phyloP scores from a whole-genome alignment of 2,329 filamentous ascomycete species.

The Fusarium napiforme region DNA sequence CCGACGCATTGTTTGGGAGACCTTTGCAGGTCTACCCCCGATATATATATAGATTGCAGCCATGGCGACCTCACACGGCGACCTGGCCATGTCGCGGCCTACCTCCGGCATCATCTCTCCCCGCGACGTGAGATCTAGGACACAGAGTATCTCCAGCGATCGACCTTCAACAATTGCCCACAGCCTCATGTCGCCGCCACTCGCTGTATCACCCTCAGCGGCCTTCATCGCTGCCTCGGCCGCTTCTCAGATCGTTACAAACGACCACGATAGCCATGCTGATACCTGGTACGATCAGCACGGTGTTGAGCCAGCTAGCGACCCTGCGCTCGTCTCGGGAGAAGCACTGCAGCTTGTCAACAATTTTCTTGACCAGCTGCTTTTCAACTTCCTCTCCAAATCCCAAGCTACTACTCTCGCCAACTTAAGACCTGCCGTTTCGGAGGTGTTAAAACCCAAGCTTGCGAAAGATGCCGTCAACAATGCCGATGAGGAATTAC shows the following conservation, averaged over 20 bases:
- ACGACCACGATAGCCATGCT: conserved; percentile 81
- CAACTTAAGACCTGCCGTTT: conserved; percentile 82
- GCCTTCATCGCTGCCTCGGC: conserved; percentile 90
- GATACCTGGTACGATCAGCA: conserved; percentile 77
- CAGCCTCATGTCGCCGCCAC: conserved; percentile 73
- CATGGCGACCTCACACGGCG: conserved; percentile 45
- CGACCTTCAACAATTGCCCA: conserved; percentile 69
- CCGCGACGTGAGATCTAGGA: conserved; percentile 58
- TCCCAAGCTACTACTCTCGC: conserved; percentile 82
- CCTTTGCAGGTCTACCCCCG: conserved; percentile 38
- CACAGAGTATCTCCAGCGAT: conserved; percentile 77
- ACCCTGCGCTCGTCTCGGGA: conserved; percentile 77
- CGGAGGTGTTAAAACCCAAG: conserved; percentile 88
- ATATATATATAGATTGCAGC: conserved; percentile 39
- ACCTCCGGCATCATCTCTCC: conserved; percentile 50
- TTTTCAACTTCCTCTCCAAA: conserved; percentile 87
- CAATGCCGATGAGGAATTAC: conserved; percentile 85
- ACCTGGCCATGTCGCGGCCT: conserved; percentile 48
- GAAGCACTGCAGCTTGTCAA: conserved; percentile 84
- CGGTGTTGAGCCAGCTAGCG: conserved; percentile 71
- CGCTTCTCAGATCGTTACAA: conserved; percentile 90
- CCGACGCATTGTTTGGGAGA: conserved; percentile 31
- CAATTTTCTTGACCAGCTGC: conserved; percentile 89
- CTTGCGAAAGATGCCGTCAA: conserved; percentile 86
- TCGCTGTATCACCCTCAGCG: conserved; percentile 77